phyloP scores from a whole-genome alignment of 2,329 filamentous ascomycete species.

The Penicillium sp. region DNA sequence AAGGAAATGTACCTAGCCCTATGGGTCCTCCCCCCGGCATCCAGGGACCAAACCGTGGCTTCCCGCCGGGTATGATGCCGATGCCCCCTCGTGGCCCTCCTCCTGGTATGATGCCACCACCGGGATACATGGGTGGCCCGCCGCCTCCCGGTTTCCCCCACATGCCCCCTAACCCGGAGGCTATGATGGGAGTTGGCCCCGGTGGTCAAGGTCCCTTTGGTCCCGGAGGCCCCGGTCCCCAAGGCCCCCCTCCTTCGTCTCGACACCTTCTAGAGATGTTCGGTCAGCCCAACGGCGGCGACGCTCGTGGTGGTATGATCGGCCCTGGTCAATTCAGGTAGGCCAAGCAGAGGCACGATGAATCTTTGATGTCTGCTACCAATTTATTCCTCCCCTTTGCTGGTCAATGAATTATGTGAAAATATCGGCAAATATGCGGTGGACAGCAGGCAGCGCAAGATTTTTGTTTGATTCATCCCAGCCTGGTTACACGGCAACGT shows the following conservation, averaged over 20 bases:
- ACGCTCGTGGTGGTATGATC: constrained; percentile 42
- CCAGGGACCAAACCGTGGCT: constrained; percentile 41
- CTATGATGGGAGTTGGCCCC: constrained; percentile 43
- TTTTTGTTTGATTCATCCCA: constrained; percentile 13
- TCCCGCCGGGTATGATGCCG: constrained; percentile 41
- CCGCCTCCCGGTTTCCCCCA: constrained; percentile 46
- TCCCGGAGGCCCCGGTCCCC: constrained; percentile 41
- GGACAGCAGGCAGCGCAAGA: constrained; percentile 15
- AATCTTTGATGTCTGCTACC: constrained; percentile 1
- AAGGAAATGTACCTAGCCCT: constrained; percentile 38
- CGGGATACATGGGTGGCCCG: constrained; percentile 50
- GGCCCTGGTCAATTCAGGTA: constrained; percentile 36
- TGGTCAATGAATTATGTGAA: constrained; percentile 20
- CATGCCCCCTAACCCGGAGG: constrained; percentile 45
- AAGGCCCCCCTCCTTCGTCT: constrained; percentile 44
- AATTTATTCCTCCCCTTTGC: constrained; percentile 1
- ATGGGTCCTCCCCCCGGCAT: constrained; percentile 47
- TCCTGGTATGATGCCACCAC: constrained; percentile 51
- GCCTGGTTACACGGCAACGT: constrained; percentile 19
- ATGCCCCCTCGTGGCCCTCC: constrained; percentile 44
- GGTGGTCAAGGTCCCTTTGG: constrained; percentile 42
- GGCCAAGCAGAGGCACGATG: neutral
- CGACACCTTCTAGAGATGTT: constrained; percentile 51
- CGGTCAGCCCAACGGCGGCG: constrained; percentile 41
- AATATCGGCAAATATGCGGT: constrained; percentile 17